These are phyloP conservation scores for Erodium texanum DNA, from an alignment of 441 rosid species.

Conservation along the genomic window DNA sequence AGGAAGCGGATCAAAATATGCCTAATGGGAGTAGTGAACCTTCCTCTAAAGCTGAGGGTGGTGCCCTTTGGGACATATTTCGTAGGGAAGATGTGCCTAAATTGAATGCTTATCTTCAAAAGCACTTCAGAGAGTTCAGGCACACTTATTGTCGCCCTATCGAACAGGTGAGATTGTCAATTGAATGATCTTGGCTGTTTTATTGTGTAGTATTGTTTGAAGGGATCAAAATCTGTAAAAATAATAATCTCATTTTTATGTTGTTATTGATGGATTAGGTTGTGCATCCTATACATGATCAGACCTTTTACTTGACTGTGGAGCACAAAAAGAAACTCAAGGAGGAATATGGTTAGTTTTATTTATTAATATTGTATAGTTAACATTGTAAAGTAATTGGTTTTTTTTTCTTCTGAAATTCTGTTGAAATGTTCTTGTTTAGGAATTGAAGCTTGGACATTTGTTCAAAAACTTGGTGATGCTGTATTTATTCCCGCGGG, in stretches of 20 bases:
- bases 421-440: not conserved
- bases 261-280: not conserved
- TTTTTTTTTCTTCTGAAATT: not conserved
- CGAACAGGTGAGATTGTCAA: not conserved
- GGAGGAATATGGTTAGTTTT: not conserved
- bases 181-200: not conserved
- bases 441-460: conserved; percentile 2
- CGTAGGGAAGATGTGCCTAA: conserved; percentile 69
- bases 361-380: not conserved
- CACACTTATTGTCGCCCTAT: conserved; percentile 1
- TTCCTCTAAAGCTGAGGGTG: conserved; percentile 31
- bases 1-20: conserved; percentile 4
- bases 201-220: too few species aligned
- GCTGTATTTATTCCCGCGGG: not conserved
- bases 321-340: conserved; percentile 2
- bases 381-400: not conserved
- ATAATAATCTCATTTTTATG: not conserved
- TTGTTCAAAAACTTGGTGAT: conserved; percentile 2
- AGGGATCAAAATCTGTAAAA: too few species aligned
- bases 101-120: conserved; percentile 50
- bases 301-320: not conserved
- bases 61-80: conserved; percentile 89
- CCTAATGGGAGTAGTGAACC: conserved; percentile 12
- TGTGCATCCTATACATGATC: not conserved
- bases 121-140: conserved; percentile 57